These are phyloP conservation scores for Globisporangium yorkense DNA, from an alignment of 352 stramenopile species.

Conservation along the genomic window DNA sequence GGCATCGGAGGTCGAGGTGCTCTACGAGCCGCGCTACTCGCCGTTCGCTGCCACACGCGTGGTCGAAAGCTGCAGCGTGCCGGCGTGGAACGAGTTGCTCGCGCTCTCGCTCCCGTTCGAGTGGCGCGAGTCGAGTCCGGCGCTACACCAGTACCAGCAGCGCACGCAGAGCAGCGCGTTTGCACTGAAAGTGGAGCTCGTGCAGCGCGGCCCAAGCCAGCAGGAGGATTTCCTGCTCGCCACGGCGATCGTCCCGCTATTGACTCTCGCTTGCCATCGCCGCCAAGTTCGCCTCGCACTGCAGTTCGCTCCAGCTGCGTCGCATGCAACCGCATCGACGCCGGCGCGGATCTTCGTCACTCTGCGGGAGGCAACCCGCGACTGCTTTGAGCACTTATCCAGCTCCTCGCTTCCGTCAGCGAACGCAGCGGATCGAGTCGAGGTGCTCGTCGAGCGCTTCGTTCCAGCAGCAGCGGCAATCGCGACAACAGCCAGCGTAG, in stretches of 20 bases:
- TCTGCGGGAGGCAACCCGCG: constrained; percentile 11
- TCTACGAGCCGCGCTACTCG: constrained; percentile 48
- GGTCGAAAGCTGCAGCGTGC: constrained; percentile 24
- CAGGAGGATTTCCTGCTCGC: constrained; percentile 57
- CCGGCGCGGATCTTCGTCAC: constrained; percentile 13
- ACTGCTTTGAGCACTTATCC: neutral
- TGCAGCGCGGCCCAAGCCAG: constrained; percentile 50
- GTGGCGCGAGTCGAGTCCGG: constrained; percentile 17
- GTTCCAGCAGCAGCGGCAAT: neutral
- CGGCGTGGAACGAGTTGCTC: constrained; percentile 68
- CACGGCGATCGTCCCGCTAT: constrained; percentile 23
- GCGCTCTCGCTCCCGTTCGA: constrained; percentile 42
- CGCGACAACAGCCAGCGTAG: neutral
- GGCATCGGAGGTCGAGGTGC: neutral
- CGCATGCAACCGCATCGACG: neutral
- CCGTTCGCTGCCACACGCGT: constrained; percentile 65
- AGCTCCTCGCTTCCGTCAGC: neutral
- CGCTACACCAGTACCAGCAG: neutral
- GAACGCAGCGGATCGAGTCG: constrained; percentile 9
- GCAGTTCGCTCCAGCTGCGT: constrained; percentile 12
- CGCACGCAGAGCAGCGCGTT: neutral
- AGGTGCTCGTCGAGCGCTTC: constrained; percentile 19
- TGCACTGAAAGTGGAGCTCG: constrained; percentile 46
- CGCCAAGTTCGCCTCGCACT: constrained; percentile 25
- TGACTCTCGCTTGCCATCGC: constrained; percentile 11